A percentile compares a stretch with the other conserved stretches of the same genome.
These are phyloP conservation scores for Chloromonas sp. DNA, from an alignment of 163 green algal species.

Conservation along the genomic window DNA sequence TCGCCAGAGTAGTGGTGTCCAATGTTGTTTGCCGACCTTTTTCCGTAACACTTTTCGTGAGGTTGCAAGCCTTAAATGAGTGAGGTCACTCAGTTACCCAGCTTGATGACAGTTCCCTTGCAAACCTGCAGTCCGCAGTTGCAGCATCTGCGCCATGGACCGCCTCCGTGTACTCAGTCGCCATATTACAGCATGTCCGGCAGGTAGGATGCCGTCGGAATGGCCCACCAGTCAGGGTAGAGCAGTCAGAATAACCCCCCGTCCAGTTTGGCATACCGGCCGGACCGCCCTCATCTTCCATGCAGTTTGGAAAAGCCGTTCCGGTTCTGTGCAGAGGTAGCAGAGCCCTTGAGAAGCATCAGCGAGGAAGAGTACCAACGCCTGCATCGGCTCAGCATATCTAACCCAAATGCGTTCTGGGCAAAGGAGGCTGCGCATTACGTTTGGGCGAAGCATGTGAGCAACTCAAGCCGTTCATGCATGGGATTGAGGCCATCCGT, in stretches of 20 bases:
- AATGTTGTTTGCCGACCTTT: no score
- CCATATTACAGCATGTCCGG: background rate
- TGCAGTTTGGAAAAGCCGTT: no score
- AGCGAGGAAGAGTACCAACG: background rate
- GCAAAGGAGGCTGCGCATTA: conserved; percentile 49
- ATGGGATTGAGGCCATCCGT: no score
- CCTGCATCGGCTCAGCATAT: conserved; percentile 57
- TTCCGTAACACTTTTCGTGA: no score
- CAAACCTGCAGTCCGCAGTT: no score
- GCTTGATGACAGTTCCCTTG: no score
- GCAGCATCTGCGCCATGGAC: background rate
- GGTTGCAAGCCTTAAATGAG: no score
- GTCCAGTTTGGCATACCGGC: no score
- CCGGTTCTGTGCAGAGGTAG: no score
- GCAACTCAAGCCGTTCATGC: background rate
- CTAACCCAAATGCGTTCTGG: conserved; percentile 79
- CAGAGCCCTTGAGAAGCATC: background rate
- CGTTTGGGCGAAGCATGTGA: conserved; percentile 53
- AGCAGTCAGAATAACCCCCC: no score
- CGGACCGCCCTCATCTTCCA: background rate
- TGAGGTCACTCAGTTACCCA: no score
- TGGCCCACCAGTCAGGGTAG: background rate
- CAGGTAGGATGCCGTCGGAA: background rate
- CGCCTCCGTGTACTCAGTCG: background rate
- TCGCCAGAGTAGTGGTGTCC: no score